Conservation (phyloP, 2,329 filamentous ascomycete genomes). For the Epicoccum nigrum region DNA sequence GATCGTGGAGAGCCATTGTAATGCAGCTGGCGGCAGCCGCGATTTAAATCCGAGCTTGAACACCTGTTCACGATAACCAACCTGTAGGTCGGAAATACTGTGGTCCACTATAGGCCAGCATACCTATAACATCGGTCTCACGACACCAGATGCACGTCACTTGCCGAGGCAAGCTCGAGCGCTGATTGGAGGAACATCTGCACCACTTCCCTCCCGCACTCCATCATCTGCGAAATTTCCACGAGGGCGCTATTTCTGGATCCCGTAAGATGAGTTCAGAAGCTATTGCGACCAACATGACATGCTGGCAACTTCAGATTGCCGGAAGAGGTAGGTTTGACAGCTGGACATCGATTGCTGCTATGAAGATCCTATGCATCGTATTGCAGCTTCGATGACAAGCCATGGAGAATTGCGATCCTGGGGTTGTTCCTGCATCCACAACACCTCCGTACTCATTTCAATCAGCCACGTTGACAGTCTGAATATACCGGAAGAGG, state of each 20-base stretch:
- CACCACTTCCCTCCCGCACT: slow-evolving; percentile 7
- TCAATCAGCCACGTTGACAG: not conserved
- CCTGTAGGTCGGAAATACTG: slow-evolving; percentile 10
- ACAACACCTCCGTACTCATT: slow-evolving; percentile 13
- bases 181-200: slow-evolving; percentile 18
- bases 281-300: slow-evolving; percentile 9
- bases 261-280: slow-evolving; percentile 13
- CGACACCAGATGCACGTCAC: slow-evolving; percentile 17
- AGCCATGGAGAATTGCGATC: not conserved
- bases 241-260: slow-evolving; percentile 15
- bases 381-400: slow-evolving; percentile 12
- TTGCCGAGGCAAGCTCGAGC: not conserved
- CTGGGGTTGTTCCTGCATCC: slow-evolving; percentile 7
- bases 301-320: slow-evolving; percentile 6
- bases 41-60: slow-evolving; percentile 1
- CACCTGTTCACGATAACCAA: slow-evolving; percentile 9
- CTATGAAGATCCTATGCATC: slow-evolving; percentile 13
- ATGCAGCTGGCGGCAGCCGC: not conserved
- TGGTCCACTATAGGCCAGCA: slow-evolving; percentile 16
- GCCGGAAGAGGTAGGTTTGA: slow-evolving; percentile 12
- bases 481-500: slow-evolving; percentile 11
- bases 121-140: slow-evolving; percentile 18
- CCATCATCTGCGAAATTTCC: slow-evolving; percentile 11
- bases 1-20: not conserved
- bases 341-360: slow-evolving; percentile 3